Conservation (phyloP, 768 basidiomycete genomes). For the Mycena sanguinolenta region DNA sequence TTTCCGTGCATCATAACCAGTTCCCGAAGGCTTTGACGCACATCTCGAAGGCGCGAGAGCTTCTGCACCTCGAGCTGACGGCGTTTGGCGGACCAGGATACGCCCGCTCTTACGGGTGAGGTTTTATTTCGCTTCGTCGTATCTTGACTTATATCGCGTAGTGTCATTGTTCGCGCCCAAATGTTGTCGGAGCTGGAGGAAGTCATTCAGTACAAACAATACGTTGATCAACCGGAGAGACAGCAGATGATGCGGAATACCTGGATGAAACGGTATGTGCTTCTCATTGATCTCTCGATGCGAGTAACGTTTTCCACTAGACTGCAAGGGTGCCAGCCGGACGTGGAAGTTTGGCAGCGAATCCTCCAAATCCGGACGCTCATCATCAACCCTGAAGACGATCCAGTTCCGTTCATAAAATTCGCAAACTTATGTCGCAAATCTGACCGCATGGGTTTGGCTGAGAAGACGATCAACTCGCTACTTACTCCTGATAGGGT, state of each 20-base stretch:
- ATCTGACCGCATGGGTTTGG: slow-evolving; percentile 90
- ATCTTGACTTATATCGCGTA: slow-evolving; percentile 46
- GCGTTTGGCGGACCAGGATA: slow-evolving; percentile 96
- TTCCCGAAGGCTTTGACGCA: slow-evolving; percentile 92
- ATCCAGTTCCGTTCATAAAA: slow-evolving; percentile 98
- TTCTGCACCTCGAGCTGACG: slow-evolving; percentile 91
- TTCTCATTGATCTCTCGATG: not conserved
- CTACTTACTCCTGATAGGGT: slow-evolving; percentile 86
- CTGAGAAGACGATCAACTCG: slow-evolving; percentile 97
- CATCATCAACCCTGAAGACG: slow-evolving; percentile 92
- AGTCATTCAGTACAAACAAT: slow-evolving; percentile 96
- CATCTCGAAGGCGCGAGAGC: slow-evolving; percentile 92
- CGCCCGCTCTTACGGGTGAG: slow-evolving; percentile 96
- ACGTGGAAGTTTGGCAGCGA: slow-evolving; percentile 99
- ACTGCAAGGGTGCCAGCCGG: slow-evolving; percentile 95
- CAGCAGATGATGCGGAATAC: slow-evolving; percentile 92
- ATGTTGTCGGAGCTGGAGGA: slow-evolving; percentile 99
- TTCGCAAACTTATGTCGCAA: slow-evolving; percentile 98
- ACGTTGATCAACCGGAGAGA: slow-evolving; percentile 92
- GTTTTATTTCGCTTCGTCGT: not conserved
- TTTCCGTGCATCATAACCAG: slow-evolving; percentile 97
- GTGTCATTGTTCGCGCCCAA: slow-evolving; percentile 96
- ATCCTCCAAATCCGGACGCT: slow-evolving; percentile 96
- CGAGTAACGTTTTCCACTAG: slow-evolving; percentile 54
- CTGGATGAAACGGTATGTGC: slow-evolving; percentile 91